Evolutionary conservation across 495 filamentous ascomycete species (phyloP), one percentile per base, ranked within the genome.

Genomic region (Penicillium robsamsonii): DNA sequence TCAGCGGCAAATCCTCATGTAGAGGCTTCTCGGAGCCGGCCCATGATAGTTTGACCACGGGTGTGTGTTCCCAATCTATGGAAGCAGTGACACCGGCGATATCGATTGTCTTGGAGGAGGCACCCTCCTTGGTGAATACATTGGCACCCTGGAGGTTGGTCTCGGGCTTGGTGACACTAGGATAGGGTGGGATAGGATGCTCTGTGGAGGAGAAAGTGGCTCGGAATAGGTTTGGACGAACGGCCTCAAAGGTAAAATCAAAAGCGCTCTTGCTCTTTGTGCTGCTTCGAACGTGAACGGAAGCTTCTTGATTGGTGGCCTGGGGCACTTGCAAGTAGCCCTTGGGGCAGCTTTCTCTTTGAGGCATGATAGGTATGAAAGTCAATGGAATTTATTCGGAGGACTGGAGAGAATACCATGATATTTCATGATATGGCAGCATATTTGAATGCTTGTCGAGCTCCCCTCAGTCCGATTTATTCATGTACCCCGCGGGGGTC

Each of bases 151-250:
- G 46, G 11, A 76, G 59, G 46, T 71, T 59, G 31, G 68, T 67
- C 24, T 71, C 61, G 10, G 79, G 84, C 37, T 74, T 75, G 24
- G 60, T 68, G 17, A 83, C 75, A 53, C 81, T 85, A 20, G 84
- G 84, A 68, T 80, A 79, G 6, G 83, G 84, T 37, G 85, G 81
- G 18, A 86, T 62, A 20, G 78, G 79, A 61, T 87, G 83, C 13
- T 75, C 64, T 33, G 68, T 53, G 8, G 84, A 84, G 25, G 82
- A 76, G 67, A 88, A 88, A 9, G 81, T 84, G 33, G 84, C 86
- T 18, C 85, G 77, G 66, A 87, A 88, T 4, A 88, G 68, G 45
- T 84, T 83, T 15, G 79, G 72, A 22, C 80, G 77, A 35, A 87
- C 27, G 5, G 77, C 75, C 61, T 87, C 79, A 63, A 88, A 86